Evolutionary conservation across 1,284 basidiomycete genomes (phyloP).

Genomic region (Microbotryum lychnidis-dioicae): DNA sequence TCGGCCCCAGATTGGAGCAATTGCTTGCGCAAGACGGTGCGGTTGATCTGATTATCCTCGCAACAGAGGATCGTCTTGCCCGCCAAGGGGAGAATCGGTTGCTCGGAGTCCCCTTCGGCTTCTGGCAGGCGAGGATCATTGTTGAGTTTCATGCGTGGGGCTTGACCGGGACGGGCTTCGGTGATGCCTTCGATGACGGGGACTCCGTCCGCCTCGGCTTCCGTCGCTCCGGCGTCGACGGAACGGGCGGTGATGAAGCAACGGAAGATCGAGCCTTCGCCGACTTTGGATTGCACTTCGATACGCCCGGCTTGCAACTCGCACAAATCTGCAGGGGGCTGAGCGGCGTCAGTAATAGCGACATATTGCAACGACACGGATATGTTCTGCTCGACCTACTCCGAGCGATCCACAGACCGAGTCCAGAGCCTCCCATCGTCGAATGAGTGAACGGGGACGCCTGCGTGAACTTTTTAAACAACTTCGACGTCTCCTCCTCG

Average conservation of each 20-base stretch:
- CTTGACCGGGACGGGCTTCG: not conserved
- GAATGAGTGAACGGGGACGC: conserved; percentile 23
- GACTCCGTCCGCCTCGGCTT: not conserved
- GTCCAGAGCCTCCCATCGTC: conserved; percentile 17
- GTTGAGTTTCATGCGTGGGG: not conserved
- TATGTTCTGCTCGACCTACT: not conserved
- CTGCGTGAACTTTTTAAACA: conserved; percentile 25
- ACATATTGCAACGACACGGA: no score
- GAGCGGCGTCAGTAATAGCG: no score
- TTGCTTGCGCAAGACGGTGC: conserved; percentile 16
- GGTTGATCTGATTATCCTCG: conserved; percentile 28
- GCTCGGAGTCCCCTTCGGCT: not conserved
- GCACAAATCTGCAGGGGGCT: conserved; percentile 15
- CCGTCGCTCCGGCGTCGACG: conserved; percentile 9
- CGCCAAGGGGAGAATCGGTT: not conserved
- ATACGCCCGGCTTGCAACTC: conserved; percentile 22
- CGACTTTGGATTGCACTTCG: conserved; percentile 18
- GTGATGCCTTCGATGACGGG: not conserved
- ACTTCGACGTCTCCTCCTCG: conserved; percentile 12
- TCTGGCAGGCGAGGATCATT: conserved; percentile 9
- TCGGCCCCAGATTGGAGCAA: conserved; percentile 16
- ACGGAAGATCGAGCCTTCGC: conserved; percentile 24
- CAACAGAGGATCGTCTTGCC: conserved; percentile 12
- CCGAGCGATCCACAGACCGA: conserved; percentile 20
- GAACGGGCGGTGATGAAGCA: conserved; percentile 23